Base-by-base conservation (phyloP, 2,329 filamentous ascomycete species). In the Xylariaceae sp. region DNA sequence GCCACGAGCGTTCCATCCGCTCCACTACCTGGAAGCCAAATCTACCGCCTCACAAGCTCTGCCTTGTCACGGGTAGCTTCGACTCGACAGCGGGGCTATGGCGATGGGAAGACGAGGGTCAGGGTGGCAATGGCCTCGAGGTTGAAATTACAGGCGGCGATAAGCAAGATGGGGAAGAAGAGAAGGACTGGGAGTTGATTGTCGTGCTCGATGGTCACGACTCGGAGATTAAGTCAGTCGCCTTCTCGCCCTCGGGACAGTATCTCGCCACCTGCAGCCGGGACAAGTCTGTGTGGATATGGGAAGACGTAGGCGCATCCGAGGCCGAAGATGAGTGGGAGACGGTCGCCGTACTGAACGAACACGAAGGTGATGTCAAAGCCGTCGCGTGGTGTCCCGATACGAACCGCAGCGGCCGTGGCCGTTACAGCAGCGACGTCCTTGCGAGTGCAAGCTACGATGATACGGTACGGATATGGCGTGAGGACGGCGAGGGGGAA, bases 211-310 rank as follows among this genome's bases (percentile, higher is more conserved):
- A 98, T 69, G 95, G 95, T 0, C 95, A 98, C 73, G 95, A 98
- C 70, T 92, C 90, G 21, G 95, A 99, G 76, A 90, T 99, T 79
- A 89, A 97, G 79, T 80, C 84, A 26, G 86, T 94, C 61, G 82
- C 85, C 2, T 96, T 92, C 77, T 87, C 83, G 16, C 87, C 90
- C 0, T 85, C 85, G 0, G 90, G 90, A 1, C 85, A 89, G 60
- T 87, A 92, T 67, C 82, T 99, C 4, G 95, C 95, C 5, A 97
- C 93, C 0, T 97, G 93, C 75, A 90, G 87, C 50, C 84, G 95
- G 45, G 95, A 99, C 73, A 98, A 98, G 78, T 90, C 86, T 14
- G 91, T 98, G 16, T 99, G 95, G 95, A 91, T 99, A 67, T 99
- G 95, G 95, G 95, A 99, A 75, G 95, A 98, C 73, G 84, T 97